Percentiles rank a stretch among this genome's conserved stretches.
Conservation (phyloP, 495 filamentous ascomycete genomes). For the Neurospora sp. region DNA sequence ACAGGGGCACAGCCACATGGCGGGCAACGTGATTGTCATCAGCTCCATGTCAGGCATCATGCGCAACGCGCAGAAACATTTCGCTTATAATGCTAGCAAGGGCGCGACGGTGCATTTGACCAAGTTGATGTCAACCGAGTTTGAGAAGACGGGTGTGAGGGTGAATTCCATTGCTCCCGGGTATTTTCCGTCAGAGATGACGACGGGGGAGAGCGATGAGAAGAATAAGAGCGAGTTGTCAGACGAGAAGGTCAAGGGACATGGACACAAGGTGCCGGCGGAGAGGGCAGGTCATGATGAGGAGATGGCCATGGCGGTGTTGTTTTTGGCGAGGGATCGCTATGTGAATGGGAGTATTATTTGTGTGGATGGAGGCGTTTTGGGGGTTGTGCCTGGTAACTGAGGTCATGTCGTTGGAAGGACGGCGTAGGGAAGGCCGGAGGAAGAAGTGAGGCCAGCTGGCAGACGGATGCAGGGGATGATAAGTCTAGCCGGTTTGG, state of each 20-base stretch:
- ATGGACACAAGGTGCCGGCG: constrained; percentile 39
- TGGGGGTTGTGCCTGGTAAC: constrained; percentile 17
- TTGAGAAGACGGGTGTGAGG: constrained; percentile 43
- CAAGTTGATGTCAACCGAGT: constrained; percentile 44
- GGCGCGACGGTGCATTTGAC: constrained; percentile 48
- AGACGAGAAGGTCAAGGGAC: constrained; percentile 40
- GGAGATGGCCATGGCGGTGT: constrained; percentile 47
- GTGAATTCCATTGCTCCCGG: constrained; percentile 55
- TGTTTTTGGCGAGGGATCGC: constrained; percentile 47
- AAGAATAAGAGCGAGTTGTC: constrained; percentile 40
- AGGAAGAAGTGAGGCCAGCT: too few relatives aligned
- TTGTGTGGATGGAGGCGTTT: constrained; percentile 48
- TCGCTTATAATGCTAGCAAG: constrained; percentile 51
- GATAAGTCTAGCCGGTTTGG: too few relatives aligned
- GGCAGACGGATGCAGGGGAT: too few relatives aligned
- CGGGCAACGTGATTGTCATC: constrained; percentile 25
- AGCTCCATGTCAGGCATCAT: constrained; percentile 48
- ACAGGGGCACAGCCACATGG: background rate
- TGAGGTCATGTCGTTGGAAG: constrained; percentile 12
- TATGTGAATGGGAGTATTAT: constrained; percentile 56
- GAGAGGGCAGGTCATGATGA: constrained; percentile 41
- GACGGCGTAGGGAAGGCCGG: background rate
- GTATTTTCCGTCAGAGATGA: constrained; percentile 48
- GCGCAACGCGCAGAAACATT: constrained; percentile 39
- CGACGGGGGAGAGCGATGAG: constrained; percentile 11